phyloP scores from a whole-genome alignment of 2,329 filamentous ascomycete species.

The Colletotrichum viniferum region DNA sequence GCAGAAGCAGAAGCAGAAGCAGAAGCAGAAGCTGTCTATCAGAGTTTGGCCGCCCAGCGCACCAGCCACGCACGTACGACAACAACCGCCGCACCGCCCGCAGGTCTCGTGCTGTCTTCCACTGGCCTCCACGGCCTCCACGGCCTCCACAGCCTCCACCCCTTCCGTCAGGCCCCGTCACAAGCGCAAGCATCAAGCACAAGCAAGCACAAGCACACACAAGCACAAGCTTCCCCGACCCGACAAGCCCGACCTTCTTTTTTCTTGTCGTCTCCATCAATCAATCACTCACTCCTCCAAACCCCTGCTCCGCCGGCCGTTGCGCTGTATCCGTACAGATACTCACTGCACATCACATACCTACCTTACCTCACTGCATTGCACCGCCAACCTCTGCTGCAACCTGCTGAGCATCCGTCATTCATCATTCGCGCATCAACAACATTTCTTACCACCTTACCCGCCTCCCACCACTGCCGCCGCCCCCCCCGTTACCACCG shows the following conservation, averaged over 20 bases:
- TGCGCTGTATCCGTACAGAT: neutral
- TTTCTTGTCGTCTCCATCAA: neutral
- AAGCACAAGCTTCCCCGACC: constrained; percentile 16
- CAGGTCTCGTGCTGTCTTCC: too few species aligned
- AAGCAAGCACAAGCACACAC: neutral
- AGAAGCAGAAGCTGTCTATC: neutral
- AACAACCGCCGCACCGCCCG: neutral
- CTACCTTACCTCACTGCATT: neutral
- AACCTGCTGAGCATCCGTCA: neutral
- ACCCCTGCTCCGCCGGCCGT: neutral
- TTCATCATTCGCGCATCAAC: neutral
- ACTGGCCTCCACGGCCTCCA: neutral
- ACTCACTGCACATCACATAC: neutral
- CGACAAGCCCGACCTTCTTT: constrained; percentile 1
- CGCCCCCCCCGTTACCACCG: neutral
- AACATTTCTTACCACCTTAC: neutral
- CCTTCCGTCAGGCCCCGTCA: neutral
- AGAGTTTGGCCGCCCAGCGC: neutral
- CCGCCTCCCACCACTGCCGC: neutral
- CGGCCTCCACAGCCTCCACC: neutral
- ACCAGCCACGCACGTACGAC: neutral
- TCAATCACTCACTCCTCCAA: neutral
- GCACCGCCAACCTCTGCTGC: neutral
- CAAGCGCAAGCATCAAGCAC: neutral
- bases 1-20: neutral